Percentiles rank a stretch among this genome's conserved stretches.
Evolutionary conservation across 192 early-diverging fungal species (phyloP).

Genomic region (Allomyces macrogynus): DNA sequence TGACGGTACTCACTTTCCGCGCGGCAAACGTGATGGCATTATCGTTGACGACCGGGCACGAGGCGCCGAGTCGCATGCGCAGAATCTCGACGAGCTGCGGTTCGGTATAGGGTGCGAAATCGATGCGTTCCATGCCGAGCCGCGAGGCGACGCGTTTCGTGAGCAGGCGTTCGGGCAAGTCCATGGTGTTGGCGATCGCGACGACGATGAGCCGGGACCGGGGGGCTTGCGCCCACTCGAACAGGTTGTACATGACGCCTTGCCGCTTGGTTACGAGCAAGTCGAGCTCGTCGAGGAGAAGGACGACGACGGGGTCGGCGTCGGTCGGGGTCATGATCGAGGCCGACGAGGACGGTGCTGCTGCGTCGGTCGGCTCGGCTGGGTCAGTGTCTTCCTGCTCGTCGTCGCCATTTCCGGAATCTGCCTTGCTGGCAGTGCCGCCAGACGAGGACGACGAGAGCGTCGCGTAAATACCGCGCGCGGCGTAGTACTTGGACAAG

Average conservation of each 20-base stretch:
- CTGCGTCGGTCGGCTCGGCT: too few relatives aligned
- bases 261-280: conserved; percentile 78
- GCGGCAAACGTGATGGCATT: conserved; percentile 89
- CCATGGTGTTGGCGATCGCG: conserved; percentile 97
- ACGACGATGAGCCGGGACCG: conserved; percentile 74
- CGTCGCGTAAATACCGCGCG: too few relatives aligned
- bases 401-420: too few relatives aligned
- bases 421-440: too few relatives aligned
- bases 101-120: conserved; percentile 81
- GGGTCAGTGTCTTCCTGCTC: too few relatives aligned
- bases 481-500: neutral
- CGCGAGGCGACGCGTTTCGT: conserved; percentile 76
- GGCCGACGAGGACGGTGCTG: too few relatives aligned
- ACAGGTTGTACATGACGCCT: conserved; percentile 92
- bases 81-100: conserved; percentile 73
- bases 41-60: conserved; percentile 41
- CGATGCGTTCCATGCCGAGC: conserved; percentile 72
- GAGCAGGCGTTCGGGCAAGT: conserved; percentile 80
- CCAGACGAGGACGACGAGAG: too few relatives aligned
- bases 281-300: conserved; percentile 94
- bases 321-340: too few relatives aligned
- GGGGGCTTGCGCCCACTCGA: conserved; percentile 81
- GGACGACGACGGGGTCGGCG: conserved; percentile 21
- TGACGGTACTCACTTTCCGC: conserved; percentile 85
- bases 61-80: conserved; percentile 48